Evolutionary conservation across 345 rosid species (phyloP), one percentile per base, ranked within the genome.

Genomic region (Lepidium africanum): DNA sequence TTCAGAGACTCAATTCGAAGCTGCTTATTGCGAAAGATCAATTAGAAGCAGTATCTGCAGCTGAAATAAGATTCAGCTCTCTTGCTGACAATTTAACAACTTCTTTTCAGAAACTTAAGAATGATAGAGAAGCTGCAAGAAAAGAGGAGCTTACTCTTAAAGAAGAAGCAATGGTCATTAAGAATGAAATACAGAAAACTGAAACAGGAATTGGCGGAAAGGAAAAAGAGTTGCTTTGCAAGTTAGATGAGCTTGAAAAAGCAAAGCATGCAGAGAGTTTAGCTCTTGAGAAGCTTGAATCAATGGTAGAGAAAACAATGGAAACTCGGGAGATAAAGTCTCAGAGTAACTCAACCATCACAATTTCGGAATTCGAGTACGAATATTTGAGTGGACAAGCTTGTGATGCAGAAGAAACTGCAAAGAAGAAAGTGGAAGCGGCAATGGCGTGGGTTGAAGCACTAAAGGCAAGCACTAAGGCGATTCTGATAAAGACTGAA

Each of bases 371-470:
- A 72, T 94, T 86, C 6, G 99, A 94, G 74, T 87, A 83, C 1
- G 91, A 94, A 45, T 94, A 89, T 77, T 73, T 90, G 65, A 87
- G 70, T 1, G 91, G 91, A 62, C 77, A 82, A 23, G 92, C 92
- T 10, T 73, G 51, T 14, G 63, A 64, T 25, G 97, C 96, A 0
- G 85, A 87, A 66, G 97, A 91, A 61, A 80, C 85, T 6, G 97
- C 97, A 6, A 91, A 89, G 67, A 87, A 83, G 75, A 94, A 94
- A 79, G 88, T 91, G 40, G 92, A 88, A 16, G 97, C 99, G 2
- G 92, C 97, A 47, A 83, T 82, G 83, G 95, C 99, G 5, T 94
- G 99, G 96, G 81, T 89, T 0, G 88, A 87, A 75, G 96, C 97
- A 67, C 54, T 91, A 12, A 85, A 82, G 75, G 84, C 90, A 0